Evolutionary conservation across 306 rosid genomes (phyloP).

Genomic region (Sicyos baderoa): DNA sequence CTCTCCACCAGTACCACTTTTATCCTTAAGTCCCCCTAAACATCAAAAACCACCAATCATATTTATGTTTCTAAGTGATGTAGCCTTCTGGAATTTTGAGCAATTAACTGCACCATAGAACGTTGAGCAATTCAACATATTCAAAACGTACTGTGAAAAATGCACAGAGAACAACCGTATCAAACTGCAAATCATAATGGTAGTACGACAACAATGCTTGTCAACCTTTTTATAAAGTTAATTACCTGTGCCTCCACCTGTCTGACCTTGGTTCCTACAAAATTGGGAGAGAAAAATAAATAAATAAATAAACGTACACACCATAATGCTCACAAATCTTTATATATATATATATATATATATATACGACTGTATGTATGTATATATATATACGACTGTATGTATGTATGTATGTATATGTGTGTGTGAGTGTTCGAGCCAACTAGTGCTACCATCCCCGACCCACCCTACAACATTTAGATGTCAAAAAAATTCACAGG

Average conservation of each 20-base stretch:
- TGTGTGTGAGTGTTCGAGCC: too few species aligned
- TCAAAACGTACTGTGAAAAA: neutral
- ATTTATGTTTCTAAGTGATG: conserved; percentile 2
- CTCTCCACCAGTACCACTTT: neutral
- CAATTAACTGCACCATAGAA: neutral
- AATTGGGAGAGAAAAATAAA: neutral
- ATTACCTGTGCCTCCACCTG: conserved; percentile 38
- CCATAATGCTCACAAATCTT: neutral
- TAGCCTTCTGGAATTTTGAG: neutral
- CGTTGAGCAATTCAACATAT: conserved; percentile 6
- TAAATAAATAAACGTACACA: neutral
- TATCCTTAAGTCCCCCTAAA: neutral
- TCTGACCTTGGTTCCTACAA: conserved; percentile 32
- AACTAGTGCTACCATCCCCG: too few species aligned
- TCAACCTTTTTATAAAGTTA: conserved; percentile 12
- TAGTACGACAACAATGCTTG: conserved; percentile 1
- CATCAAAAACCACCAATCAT: conserved; percentile 8
- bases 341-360: too few species aligned
- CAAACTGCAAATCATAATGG: conserved; percentile 1
- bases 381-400: too few species aligned
- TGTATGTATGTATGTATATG: too few species aligned
- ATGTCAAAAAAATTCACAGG: too few species aligned
- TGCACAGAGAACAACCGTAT: conserved; percentile 4
- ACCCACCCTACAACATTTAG: too few species aligned
- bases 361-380: too few species aligned